Percentiles rank a stretch among this genome's conserved stretches.
phyloP scores from a whole-genome alignment of 139 green algal genomes.

The Deuterostichococcus epilithicus region DNA sequence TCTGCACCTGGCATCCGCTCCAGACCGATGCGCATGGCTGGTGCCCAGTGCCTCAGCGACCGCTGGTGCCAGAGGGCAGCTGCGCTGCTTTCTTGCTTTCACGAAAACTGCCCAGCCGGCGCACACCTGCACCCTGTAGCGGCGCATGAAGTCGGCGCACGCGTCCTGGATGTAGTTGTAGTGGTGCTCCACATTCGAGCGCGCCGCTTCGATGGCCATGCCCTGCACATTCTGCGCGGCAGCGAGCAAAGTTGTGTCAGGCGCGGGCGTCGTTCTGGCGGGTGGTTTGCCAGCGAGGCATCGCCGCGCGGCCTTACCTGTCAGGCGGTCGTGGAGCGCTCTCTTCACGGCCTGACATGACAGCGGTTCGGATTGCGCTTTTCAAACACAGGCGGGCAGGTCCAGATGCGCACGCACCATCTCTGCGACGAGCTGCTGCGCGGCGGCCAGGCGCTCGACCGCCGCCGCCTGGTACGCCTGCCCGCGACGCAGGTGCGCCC shows the following conservation, averaged over 20 bases:
- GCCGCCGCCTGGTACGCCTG: not conserved
- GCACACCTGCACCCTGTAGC: not conserved
- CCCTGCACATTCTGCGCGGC: constrained; percentile 80
- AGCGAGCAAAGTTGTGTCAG: too few relatives aligned
- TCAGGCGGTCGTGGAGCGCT: not conserved
- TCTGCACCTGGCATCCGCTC: too few relatives aligned
- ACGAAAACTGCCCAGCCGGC: too few relatives aligned
- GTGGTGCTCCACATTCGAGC: constrained; percentile 86
- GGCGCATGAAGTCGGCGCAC: constrained; percentile 55
- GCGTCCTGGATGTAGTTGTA: constrained; percentile 68
- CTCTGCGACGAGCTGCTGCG: not conserved
- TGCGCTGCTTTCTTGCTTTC: too few relatives aligned
- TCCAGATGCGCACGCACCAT: not conserved
- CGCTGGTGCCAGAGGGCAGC: not conserved
- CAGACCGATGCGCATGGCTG: too few relatives aligned
- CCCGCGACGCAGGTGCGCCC: constrained; percentile 45
- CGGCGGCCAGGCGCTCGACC: not conserved
- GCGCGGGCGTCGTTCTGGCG: too few relatives aligned
- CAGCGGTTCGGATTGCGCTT: constrained; percentile 2
- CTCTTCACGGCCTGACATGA: constrained; percentile 2
- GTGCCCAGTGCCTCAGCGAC: not conserved
- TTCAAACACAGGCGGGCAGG: not conserved
- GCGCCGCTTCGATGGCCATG: constrained; percentile 70
- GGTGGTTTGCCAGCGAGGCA: not conserved
- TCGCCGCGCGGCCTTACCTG: not conserved